Base-by-base conservation (phyloP, 73 alveolate genomes). In the Loxodes magnus region DNA sequence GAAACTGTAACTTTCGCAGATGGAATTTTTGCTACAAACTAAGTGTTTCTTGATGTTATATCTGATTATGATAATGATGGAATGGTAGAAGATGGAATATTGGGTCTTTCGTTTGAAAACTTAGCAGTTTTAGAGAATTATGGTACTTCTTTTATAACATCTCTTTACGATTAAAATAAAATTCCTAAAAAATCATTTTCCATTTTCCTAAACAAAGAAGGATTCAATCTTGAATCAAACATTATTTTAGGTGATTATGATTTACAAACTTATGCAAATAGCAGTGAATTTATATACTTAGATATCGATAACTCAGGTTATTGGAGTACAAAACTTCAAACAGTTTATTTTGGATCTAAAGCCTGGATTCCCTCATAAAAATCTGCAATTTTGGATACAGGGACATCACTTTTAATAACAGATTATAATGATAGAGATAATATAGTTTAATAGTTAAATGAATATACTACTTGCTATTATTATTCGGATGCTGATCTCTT, bases 351-450 rank as follows among this genome's bases (percentile, higher is more conserved):
- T 33, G 43, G 14, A n/a, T n/a, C 10, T 16, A 12, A 33, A 33
- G 14, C 10, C 10, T 33, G 10, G 20, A 33, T 12, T 16, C 14
- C 43, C 14, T 12, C 10, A n/a, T 33, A n/a, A 33, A 33, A 12
- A n/a, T n/a, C n/a, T n/a, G 43, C 43, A n/a, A 33, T 33, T 33
- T n/a, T 33, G 10, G 43, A 33, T 33, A 33, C 43, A 33, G 43
- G 43, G 2, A 33, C 43, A 0, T n/a, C 20, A 12, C 14, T 33
- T n/a, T n/a, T 33, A 0, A n/a, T n/a, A n/a, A 16, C 20, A 1
- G 20, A 12, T 33, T n/a, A 16, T 1, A 33, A 16, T 16, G 43
- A 33, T 33, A 16, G 10, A 1, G 10, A 12, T 33, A 0, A 12
- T 16, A n/a, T 33, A n/a, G 43, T n/a, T n/a, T n/a, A n/a, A n/a